phyloP scores from a whole-genome alignment of 345 rosid genomes.

The Euphorbia lathyris region DNA sequence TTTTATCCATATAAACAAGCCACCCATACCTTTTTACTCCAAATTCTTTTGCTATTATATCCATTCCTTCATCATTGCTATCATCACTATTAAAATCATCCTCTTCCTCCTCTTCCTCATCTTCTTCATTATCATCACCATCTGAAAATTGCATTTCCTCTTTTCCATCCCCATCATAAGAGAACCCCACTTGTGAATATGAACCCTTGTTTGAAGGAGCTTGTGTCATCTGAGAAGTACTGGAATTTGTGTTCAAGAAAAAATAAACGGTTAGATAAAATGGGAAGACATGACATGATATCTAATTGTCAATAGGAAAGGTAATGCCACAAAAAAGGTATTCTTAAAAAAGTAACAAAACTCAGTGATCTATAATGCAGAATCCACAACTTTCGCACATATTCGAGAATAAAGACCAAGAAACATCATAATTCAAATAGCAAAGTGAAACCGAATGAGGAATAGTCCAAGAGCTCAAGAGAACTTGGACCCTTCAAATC shows the following conservation, averaged over 20 bases:
- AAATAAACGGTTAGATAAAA: not conserved
- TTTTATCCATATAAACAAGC: conserved; percentile 98
- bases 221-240: conserved; percentile 59
- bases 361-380: not conserved
- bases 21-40: conserved; percentile 94
- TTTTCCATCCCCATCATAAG: conserved; percentile 70
- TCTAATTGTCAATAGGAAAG: not conserved
- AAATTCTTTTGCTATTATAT: conserved; percentile 81
- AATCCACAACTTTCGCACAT: not conserved
- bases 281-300: not conserved
- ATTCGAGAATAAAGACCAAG: not conserved
- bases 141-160: conserved; percentile 52
- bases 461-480: not conserved
- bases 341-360: not conserved
- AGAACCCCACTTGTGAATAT: conserved; percentile 92
- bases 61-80: conserved; percentile 94
- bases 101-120: conserved; percentile 73
- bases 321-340: not conserved
- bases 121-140: conserved; percentile 60
- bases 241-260: conserved; percentile 8
- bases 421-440: not conserved
- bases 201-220: conserved; percentile 68
- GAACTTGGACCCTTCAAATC: not conserved
- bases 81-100: conserved; percentile 94
- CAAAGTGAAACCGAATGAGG: not conserved